Evolutionary conservation across 2,329 filamentous ascomycete genomes (phyloP), one percentile per base, ranked within the genome.

Genomic region (Calycina marina): DNA sequence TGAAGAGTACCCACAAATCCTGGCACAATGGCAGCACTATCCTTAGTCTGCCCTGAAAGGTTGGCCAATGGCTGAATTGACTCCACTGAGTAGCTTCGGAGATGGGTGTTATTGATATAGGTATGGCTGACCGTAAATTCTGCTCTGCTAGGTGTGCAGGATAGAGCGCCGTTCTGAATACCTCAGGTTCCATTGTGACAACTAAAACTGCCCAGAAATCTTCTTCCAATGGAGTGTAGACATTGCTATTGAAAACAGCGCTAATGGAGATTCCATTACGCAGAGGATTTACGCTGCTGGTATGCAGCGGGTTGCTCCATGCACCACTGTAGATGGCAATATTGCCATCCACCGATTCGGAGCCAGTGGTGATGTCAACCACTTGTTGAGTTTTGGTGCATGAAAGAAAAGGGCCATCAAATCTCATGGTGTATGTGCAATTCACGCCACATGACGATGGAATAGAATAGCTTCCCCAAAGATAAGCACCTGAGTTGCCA

Each of bases 361-460:
- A 14, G 18, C 4, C 13, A 10, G 13, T 20, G n/a, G n/a, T n/a
- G n/a, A n/a, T n/a, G n/a, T n/a, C n/a, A n/a, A n/a, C n/a, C 4
- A 32, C 11, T 37, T 3, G 30, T 35, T 6, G 32, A 29, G 12
- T 32, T n/a, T n/a, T 28, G 12, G 34, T 37, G 20, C 42, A 45
- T 13, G 37, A 24, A 3, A 45, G 16, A 2, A 29, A 38, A 14
- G 38, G 40, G 0, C 36, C 43, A 37, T 46, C 38, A 12, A 42
- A 44, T 18, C 34, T 24, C 9, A 36, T 30, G 5, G 16, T 18
- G 14, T 42, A 48, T 2, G 38, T 39, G 30, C 43, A 44, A 10
- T 48, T 45, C 1, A 15, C 22, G 10, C 41, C 40, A 16, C 45
- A 48, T 2, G 39, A 40, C 3, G 41, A 45, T 4, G 18, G 25